Conservation (phyloP, 2,329 filamentous ascomycete species). For the Dactylellina haptotyla region DNA sequence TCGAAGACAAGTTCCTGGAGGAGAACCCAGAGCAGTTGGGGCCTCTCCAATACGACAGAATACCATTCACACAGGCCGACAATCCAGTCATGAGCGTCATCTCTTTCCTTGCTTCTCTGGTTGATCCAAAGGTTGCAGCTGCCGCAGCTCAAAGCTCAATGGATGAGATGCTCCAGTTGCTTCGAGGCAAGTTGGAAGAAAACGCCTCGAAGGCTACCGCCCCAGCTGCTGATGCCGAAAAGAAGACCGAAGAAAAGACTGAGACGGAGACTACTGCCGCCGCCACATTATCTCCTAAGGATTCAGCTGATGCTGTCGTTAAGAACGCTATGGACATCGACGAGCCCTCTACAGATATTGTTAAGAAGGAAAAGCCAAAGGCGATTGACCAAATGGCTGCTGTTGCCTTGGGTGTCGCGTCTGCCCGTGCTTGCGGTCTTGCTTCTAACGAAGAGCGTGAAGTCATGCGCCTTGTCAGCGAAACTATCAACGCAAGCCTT, state of each 20-base stretch:
- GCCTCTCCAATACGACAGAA: constrained; percentile 67
- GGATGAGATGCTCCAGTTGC: constrained; percentile 81
- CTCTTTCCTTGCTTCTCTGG: constrained; percentile 88
- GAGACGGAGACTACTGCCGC: constrained; percentile 1
- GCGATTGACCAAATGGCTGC: constrained; percentile 74
- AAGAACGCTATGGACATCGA: constrained; percentile 67
- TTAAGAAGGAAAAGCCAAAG: constrained; percentile 67
- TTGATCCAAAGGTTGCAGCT: constrained; percentile 88
- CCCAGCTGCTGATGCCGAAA: constrained; percentile 46
- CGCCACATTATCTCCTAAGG: constrained; percentile 12
- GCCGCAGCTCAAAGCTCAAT: constrained; percentile 89
- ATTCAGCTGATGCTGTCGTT: constrained; percentile 12
- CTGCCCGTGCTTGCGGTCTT: constrained; percentile 84
- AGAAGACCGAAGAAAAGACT: constrained; percentile 49
- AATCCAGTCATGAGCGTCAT: constrained; percentile 98
- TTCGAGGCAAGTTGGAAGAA: constrained; percentile 80
- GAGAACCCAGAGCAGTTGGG: constrained; percentile 78
- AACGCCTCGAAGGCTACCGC: constrained; percentile 49
- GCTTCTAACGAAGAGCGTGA: constrained; percentile 97
- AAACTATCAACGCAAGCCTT: constrained; percentile 90
- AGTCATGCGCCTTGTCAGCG: constrained; percentile 91
- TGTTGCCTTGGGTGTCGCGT: constrained; percentile 84
- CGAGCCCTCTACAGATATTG: constrained; percentile 67
- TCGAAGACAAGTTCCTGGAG: constrained; percentile 96
- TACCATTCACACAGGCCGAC: constrained; percentile 87